Base-by-base conservation (phyloP, 2,329 filamentous ascomycete genomes). In the Stemphylium beticola region DNA sequence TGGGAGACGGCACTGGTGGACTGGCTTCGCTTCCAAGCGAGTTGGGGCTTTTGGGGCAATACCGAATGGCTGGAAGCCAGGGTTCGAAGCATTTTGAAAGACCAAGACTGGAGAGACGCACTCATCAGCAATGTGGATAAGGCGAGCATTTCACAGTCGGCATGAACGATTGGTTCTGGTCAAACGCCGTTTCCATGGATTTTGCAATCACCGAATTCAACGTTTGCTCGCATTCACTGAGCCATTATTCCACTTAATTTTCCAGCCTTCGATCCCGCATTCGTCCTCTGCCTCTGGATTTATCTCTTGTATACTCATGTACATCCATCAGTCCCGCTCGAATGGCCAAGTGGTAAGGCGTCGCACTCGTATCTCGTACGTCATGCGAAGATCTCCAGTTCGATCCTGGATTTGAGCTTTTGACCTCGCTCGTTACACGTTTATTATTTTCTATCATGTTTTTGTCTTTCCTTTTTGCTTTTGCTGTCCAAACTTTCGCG, bases 1-100 rank as follows among this genome's bases (percentile, higher is more conserved):
- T 89, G 87, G 86, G 85, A 90, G 68, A 82, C 81, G 3, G 87
- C 87, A 0, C 69, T 89, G 3, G 85, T 89, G 0, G 87, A 90
- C 64, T 90, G 87, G 87, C 79, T 86, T 29, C 58, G 76, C 4
- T 78, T 78, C 36, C 76, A 78, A 45, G 75, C 74, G 2, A 73
- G 73, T 18, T 74, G 72, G 72, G 72, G 72, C 1, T 74, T 74
- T 33, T 74, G 72, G 72, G 72, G 72, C 0, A 73, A 74, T 17
- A 74, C 69, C 0, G 65, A 69, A 37, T 74, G 72, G 72, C 51
- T 74, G 17, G 72, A 73, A 32, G 69, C 71, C 38, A 60, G 72
- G 14, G 72, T 68, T 1, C 52, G 71, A 4, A 60, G 40, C 29
- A 70, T 74, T 1, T 36, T 74, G 48, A 57, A 60, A 22, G 61